These are phyloP conservation scores for Triangularia verruculosa DNA, from an alignment of 2,329 filamentous ascomycete species.

Conservation along the genomic window DNA sequence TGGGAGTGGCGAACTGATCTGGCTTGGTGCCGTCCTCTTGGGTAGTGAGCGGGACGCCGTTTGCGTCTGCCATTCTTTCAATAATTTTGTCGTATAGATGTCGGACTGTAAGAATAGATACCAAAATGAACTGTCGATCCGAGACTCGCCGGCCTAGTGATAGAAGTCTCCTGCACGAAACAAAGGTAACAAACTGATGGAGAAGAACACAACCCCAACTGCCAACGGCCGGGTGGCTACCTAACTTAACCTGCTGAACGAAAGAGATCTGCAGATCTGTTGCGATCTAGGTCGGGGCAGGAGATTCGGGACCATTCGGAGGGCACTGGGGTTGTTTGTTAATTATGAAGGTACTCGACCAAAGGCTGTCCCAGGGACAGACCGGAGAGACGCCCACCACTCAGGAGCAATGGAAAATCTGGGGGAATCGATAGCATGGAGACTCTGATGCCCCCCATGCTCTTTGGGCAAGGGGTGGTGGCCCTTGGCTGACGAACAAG, in stretches of 20 bases:
- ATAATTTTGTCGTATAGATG: neutral
- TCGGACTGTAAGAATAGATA: neutral
- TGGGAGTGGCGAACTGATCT: conserved; percentile 19
- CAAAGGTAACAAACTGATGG: neutral
- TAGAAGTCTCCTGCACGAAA: neutral
- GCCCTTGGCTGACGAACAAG: neutral
- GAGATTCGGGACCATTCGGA: neutral
- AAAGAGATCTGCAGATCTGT: neutral
- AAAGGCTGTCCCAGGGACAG: neutral
- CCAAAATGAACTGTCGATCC: neutral
- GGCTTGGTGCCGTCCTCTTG: conserved; percentile 3
- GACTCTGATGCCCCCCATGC: neutral
- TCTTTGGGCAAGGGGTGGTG: neutral
- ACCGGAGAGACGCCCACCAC: neutral
- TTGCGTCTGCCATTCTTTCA: conserved; percentile 1
- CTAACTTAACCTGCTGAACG: neutral
- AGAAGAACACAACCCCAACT: neutral
- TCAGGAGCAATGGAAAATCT: neutral
- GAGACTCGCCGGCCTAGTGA: neutral
- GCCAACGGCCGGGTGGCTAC: neutral
- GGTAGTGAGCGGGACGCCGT: neutral
- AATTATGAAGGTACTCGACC: neutral
- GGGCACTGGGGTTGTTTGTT: neutral
- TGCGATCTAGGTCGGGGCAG: neutral
- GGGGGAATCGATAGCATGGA: neutral